Evolutionary conservation across 257 asterid species (phyloP), one percentile per base, ranked within the genome.

Genomic region (Echium plantagineum): DNA sequence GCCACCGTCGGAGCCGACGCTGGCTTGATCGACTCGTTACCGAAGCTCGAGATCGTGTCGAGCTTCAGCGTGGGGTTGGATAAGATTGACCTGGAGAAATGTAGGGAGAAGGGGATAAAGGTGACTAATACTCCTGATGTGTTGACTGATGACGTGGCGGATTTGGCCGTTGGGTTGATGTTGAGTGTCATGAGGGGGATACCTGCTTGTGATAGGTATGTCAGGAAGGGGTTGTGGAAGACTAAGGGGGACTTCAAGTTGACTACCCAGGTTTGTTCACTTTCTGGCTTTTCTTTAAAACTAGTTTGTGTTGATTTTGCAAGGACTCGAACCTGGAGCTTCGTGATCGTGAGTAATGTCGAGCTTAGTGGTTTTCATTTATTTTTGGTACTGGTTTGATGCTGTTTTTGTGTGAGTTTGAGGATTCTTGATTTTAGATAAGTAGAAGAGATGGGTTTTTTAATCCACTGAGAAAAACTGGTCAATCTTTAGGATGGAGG

Each of bases 91-190:
- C 35, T 88, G 84, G 61, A 2, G 49, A 88, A 77, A 72, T 91
- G 95, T 15, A 73, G 64, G 71, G 95, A 85, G 63, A 84, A 57
- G 77, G 90, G 95, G 55, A 72, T 91, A 72, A 82, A 83, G 87
- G 98, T 90, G 65, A 80, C 94, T 8, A 80, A 82, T 72, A 91
- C 96, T 0, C 98, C 95, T 35, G 94, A 85, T 60, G 96, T 91
- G 63, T 70, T 91, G 74, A 85, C 94, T 7, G 98, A 85, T 55
- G 98, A 91, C 66, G 94, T 85, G 64, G 98, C 97, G 32, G 97
- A 91, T 66, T n/a, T 88, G 63, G 95, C 97, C 10, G 76, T 88
- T 15, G 95, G 85, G 35, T 60, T 91, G 81, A 81, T 80, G 74
- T 63, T 91, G 72, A 82, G 94, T 21, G 85, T 77, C 28, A 30